Conservation (phyloP, 805 yeast species). For the Yarrowia divulgata region DNA sequence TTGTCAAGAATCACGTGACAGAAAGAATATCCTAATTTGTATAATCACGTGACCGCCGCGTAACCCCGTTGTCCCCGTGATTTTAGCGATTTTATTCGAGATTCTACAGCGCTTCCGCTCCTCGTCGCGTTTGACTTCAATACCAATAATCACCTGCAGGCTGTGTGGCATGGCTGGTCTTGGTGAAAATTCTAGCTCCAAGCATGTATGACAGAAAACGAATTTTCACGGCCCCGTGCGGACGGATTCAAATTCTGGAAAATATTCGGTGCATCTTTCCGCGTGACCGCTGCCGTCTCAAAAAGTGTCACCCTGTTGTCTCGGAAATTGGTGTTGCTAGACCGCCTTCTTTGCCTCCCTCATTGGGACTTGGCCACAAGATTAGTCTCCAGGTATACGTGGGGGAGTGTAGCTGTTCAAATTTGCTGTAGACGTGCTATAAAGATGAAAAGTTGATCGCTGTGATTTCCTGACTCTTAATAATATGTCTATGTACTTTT, state of each 20-base stretch:
- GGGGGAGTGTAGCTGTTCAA: neutral
- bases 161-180: constrained; percentile 11
- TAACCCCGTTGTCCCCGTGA: neutral
- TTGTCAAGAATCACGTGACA: too few relatives aligned
- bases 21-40: too few relatives aligned
- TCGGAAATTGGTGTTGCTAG: neutral
- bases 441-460: neutral
- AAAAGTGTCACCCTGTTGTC: neutral
- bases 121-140: constrained; percentile 1
- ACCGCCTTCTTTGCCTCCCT: constrained; percentile 12
- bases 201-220: too few relatives aligned
- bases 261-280: neutral
- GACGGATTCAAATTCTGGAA: neutral
- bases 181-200: neutral
- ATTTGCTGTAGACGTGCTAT: neutral
- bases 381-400: neutral
- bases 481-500: neutral
- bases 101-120: neutral
- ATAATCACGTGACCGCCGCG: neutral
- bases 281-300: neutral
- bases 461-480: neutral
- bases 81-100: neutral
- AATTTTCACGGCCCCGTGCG: too few relatives aligned
- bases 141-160: constrained; percentile 6
- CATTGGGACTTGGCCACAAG: constrained; percentile 8